Evolutionary conservation across 31 red algal genomes (phyloP), one percentile per base, ranked within the genome.

Genomic region (Odonthalia washingtoniensis): DNA sequence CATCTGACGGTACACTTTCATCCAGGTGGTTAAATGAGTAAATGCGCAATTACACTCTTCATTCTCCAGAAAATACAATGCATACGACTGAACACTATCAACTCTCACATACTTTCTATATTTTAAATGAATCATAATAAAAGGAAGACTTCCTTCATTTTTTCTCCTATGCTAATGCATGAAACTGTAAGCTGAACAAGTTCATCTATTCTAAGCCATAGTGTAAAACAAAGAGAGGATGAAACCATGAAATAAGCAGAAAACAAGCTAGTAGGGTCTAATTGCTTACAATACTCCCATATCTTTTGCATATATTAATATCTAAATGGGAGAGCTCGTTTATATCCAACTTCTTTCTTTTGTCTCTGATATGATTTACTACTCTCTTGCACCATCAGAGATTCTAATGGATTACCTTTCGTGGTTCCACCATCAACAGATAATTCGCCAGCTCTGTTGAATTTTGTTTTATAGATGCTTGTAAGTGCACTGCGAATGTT

Each of bases 291-390:
- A 57, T 57, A 57, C 21, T 57, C 49, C 9, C 9, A 57, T 21
- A 75, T 0, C 5, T 40, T 36, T 18, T 75, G 24, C 76, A 80
- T 62, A 80, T 80, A 80, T 24, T 60, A 57, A 45, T 80, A 80
- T 26, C 76, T n/a, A 45, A 80, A 80, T 27, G 76, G 76, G 21
- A 80, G 28, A 5, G 76, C 6, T n/a, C n/a, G n/a, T n/a, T n/a
- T n/a, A n/a, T n/a, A n/a, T n/a, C n/a, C n/a, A n/a, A n/a, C n/a
- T n/a, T 26, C 76, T 60, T 61, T 1, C 34, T 80, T 80, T 5
- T 52, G n/a, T n/a, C n/a, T n/a, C 40, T 60, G 39, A 60, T 80
- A 80, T n/a, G 31, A 80, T 0, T 0, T 80, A 17, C 33, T 80
- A n/a, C 0, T 34, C 21, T 52, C 76, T 28, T 60, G 5, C 0